These are phyloP conservation scores for Fraxinus nigra DNA, from an alignment of 305 asterid genomes.

Conservation along the genomic window DNA sequence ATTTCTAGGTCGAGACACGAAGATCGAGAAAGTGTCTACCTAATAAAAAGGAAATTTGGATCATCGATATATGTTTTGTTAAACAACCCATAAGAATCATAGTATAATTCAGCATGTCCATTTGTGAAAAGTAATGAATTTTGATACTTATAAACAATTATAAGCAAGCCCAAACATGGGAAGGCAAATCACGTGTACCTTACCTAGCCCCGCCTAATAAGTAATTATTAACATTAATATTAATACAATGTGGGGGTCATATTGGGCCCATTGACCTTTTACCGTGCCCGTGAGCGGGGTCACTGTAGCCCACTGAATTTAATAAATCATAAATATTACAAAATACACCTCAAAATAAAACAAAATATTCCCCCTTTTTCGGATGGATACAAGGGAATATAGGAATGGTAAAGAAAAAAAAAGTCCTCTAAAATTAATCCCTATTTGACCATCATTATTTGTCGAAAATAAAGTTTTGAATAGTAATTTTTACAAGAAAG, in stretches of 20 bases:
- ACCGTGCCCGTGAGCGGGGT: not conserved
- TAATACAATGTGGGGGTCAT: not conserved
- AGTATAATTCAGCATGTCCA: no score
- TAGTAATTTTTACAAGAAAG: no score
- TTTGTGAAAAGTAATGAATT: no score
- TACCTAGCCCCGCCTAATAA: not conserved
- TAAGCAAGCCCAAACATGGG: not conserved
- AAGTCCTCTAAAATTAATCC: no score
- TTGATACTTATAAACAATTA: not conserved
- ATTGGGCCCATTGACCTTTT: conserved; percentile 22
- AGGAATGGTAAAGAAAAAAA: not conserved
- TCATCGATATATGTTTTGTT: no score
- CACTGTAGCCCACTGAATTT: conserved; percentile 23
- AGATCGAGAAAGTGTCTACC: no score
- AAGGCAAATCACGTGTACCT: not conserved
- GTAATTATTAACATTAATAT: no score
- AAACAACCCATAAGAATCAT: no score
- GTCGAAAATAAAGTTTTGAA: no score
- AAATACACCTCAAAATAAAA: no score
- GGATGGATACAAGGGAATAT: not conserved
- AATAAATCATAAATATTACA: not conserved
- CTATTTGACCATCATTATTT: no score
- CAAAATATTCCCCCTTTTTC: not conserved
- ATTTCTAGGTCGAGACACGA: not conserved
- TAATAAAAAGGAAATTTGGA: no score